Base-by-base conservation (phyloP, 129 eudicot genomes). In the Rutidosis leptorrhynchoides region DNA sequence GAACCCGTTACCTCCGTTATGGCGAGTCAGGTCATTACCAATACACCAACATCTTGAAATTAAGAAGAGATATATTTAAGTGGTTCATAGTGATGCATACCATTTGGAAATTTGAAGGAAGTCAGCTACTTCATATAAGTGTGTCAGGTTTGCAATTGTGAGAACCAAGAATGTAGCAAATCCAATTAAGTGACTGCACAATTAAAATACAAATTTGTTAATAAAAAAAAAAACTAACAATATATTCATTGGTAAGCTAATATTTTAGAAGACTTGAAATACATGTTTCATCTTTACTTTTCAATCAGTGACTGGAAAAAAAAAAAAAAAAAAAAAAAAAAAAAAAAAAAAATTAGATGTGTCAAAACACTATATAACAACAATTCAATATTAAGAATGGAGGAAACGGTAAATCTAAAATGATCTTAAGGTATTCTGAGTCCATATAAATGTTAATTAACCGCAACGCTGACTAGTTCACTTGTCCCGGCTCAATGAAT, bases 151-250 rank as follows among this genome's bases (percentile, higher is more conserved):
- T 32, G 75, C 79, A 61, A 84, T 71, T 30, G 95, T 94, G 59
- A 94, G 71, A 46, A 66, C 83, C 73, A 94, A 68, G 48, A 94
- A 94, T 42, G 83, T 66, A 64, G 74, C 35, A 80, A 94, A 89
- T 23, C 97, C 99, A 40, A 94, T 65, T 35, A 94, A 78, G 83
- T 94, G 99, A 72, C 99, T 94, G 88, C 83, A 94, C 35, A 75
- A 37, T 33, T 40, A 68, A 70, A 19, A 42, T 21, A 24, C 54
- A 58, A 6, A 5, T 58, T 12, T 26, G 3, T 61, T 1, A 3
- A 1, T 10, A 2, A 0, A 24, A 2, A 0, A 24, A 25, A 11
- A 25, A 56, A 4, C 12, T 10, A 56, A 56, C 2, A 24, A 23
- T 5, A 56, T 24, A 12, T 20, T 1, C 20, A 16, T 0, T n/a